Percentiles rank a stretch among this genome's conserved stretches.
Evolutionary conservation across 495 filamentous ascomycete genomes (phyloP).

Genomic region (Cairneyella variabilis): DNA sequence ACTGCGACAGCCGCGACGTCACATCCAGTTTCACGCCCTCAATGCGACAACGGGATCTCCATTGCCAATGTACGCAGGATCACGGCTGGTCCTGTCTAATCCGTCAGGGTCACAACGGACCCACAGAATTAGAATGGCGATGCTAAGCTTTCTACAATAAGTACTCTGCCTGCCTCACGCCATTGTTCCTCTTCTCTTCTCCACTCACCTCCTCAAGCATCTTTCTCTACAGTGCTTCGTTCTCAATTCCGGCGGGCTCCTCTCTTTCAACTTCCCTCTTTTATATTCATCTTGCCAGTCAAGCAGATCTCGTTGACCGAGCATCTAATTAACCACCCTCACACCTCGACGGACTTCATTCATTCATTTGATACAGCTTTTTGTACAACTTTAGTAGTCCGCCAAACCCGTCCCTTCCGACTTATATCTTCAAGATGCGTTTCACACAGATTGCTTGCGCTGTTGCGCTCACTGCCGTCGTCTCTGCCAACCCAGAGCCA

Average conservation of each 20-base stretch:
- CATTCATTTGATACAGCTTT: conserved; percentile 18
- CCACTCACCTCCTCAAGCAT: conserved; percentile 18
- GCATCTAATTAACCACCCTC: conserved; percentile 24
- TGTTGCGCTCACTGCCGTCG: conserved; percentile 18
- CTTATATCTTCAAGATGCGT: conserved; percentile 23
- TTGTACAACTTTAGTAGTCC: conserved; percentile 8
- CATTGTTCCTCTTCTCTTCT: conserved; percentile 14
- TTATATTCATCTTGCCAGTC: conserved; percentile 29
- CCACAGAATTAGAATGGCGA: conserved; percentile 1
- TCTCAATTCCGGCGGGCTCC: conserved; percentile 21
- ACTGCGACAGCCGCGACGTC: conserved; percentile 30
- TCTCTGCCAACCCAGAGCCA: conserved; percentile 10
- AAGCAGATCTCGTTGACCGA: conserved; percentile 33
- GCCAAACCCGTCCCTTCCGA: not conserved
- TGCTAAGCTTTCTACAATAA: conserved; percentile 28
- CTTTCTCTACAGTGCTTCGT: conserved; percentile 10
- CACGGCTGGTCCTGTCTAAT: conserved; percentile 14
- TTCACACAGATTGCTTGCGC: conserved; percentile 19
- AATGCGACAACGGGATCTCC: conserved; percentile 33
- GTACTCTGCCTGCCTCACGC: conserved; percentile 15
- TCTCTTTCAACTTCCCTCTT: conserved; percentile 24
- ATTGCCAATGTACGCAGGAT: conserved; percentile 25
- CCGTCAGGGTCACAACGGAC: not conserved
- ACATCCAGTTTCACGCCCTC: conserved; percentile 32
- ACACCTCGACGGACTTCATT: conserved; percentile 27